Conservation (phyloP, 305 asterid genomes). For the Lippia alba region DNA sequence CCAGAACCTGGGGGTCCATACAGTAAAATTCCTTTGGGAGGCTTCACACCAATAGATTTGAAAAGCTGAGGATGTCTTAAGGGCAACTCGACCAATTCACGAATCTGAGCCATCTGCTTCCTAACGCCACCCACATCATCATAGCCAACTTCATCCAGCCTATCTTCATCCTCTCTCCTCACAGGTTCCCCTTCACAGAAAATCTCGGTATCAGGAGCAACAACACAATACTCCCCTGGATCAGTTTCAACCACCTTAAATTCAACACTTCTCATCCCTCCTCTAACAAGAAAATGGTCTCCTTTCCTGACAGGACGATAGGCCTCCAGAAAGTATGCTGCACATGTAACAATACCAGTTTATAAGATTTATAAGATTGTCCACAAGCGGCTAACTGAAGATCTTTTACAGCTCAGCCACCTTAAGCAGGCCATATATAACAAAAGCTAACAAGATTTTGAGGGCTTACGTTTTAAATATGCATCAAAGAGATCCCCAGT, state of each 20-base stretch:
- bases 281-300: constrained; percentile 59
- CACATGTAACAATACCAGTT: constrained; percentile 17
- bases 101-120: constrained; percentile 67
- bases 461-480: constrained; percentile 52
- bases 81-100: constrained; percentile 60
- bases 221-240: constrained; percentile 59
- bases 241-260: constrained; percentile 61
- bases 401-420: constrained; percentile 2
- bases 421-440: background rate
- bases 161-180: constrained; percentile 62
- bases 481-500: constrained; percentile 61
- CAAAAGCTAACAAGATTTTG: background rate
- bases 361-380: background rate
- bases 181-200: constrained; percentile 60
- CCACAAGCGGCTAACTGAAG: no score
- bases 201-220: constrained; percentile 62
- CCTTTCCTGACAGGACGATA: constrained; percentile 64
- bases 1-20: constrained; percentile 60
- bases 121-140: constrained; percentile 66
- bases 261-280: constrained; percentile 63
- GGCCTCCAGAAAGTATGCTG: constrained; percentile 59
- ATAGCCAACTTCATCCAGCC: constrained; percentile 55
- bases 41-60: constrained; percentile 61
- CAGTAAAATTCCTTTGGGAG: constrained; percentile 59
- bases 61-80: constrained; percentile 60